A percentile compares a stretch with the other conserved stretches of the same genome.
Conservation (phyloP, 371 early-diverging fungal species). For the Mucor saturninus region DNA sequence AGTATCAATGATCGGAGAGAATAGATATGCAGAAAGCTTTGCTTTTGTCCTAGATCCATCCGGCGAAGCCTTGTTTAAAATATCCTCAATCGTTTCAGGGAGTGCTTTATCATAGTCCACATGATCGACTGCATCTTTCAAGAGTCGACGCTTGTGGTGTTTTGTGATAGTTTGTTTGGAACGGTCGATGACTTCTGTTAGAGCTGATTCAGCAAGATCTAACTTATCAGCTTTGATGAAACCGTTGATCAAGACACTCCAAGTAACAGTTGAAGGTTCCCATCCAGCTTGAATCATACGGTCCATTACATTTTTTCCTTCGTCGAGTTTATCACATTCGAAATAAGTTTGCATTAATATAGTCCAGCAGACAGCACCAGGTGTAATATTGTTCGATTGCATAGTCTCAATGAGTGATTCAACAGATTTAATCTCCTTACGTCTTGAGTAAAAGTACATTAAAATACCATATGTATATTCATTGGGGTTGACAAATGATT, state of each 20-base stretch:
- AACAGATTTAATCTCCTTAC: slow-evolving; percentile 38
- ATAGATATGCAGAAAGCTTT: slow-evolving; percentile 36
- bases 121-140: neutral
- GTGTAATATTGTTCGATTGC: slow-evolving; percentile 33
- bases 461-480: slow-evolving; percentile 43
- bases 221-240: slow-evolving; percentile 26
- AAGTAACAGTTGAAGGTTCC: slow-evolving; percentile 31
- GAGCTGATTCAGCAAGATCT: slow-evolving; percentile 34
- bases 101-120: slow-evolving; percentile 18
- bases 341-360: slow-evolving; percentile 50
- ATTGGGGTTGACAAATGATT: slow-evolving; percentile 31
- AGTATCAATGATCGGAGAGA: slow-evolving; percentile 36
- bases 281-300: slow-evolving; percentile 40
- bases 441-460: slow-evolving; percentile 44
- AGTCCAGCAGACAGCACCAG: slow-evolving; percentile 35
- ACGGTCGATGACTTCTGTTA: slow-evolving; percentile 28
- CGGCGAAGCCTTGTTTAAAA: slow-evolving; percentile 19
- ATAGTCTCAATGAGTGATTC: slow-evolving; percentile 46
- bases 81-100: slow-evolving; percentile 40
- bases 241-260: slow-evolving; percentile 35
- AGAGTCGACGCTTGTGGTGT: neutral
- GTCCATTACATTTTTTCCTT: slow-evolving; percentile 36
- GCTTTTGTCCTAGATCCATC: neutral
- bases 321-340: slow-evolving; percentile 18
- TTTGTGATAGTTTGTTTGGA: slow-evolving; percentile 2